Evolutionary conservation across 169 alveolate species (phyloP).

Genomic region (Babesia bigemina): DNA sequence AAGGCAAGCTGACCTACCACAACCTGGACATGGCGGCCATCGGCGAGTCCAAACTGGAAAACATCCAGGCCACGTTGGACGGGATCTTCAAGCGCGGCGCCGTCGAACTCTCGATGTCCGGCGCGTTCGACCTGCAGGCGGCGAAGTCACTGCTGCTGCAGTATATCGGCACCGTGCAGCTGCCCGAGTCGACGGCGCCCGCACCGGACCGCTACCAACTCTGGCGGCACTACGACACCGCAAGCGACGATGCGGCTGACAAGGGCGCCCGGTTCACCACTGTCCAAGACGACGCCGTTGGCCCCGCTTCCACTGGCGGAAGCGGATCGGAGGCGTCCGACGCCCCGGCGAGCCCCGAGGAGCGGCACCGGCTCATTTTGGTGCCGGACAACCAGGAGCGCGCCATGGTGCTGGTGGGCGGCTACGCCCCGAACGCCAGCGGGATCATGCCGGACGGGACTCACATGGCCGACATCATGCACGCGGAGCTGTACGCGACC

Average conservation of each 20-base stretch:
- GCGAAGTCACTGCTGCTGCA: slow-evolving; percentile 33
- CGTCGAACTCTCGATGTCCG: slow-evolving; percentile 41
- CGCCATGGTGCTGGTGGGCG: slow-evolving; percentile 80
- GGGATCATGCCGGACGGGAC: slow-evolving; percentile 81
- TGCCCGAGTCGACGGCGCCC: slow-evolving; percentile 7
- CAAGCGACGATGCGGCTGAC: not conserved
- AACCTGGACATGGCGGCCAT: slow-evolving; percentile 48
- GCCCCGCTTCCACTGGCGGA: no score
- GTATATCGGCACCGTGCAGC: slow-evolving; percentile 45
- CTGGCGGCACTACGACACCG: not conserved
- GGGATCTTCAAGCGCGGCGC: slow-evolving; percentile 37
- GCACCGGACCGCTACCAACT: slow-evolving; percentile 11
- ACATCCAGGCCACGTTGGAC: slow-evolving; percentile 50
- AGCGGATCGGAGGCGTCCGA: not conserved
- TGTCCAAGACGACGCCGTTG: no score
- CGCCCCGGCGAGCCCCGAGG: slow-evolving; percentile 6
- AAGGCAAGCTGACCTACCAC: slow-evolving; percentile 68
- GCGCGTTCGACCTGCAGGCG: slow-evolving; percentile 18
- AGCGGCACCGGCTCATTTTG: slow-evolving; percentile 55
- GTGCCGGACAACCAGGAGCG: slow-evolving; percentile 80
- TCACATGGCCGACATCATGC: slow-evolving; percentile 67
- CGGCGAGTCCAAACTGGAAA: slow-evolving; percentile 47
- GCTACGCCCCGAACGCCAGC: slow-evolving; percentile 80
- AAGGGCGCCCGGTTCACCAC: no score
- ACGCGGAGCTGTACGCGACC: slow-evolving; percentile 31